Base-by-base conservation (phyloP, 305 asterid species). In the Solanum hybrid region DNA sequence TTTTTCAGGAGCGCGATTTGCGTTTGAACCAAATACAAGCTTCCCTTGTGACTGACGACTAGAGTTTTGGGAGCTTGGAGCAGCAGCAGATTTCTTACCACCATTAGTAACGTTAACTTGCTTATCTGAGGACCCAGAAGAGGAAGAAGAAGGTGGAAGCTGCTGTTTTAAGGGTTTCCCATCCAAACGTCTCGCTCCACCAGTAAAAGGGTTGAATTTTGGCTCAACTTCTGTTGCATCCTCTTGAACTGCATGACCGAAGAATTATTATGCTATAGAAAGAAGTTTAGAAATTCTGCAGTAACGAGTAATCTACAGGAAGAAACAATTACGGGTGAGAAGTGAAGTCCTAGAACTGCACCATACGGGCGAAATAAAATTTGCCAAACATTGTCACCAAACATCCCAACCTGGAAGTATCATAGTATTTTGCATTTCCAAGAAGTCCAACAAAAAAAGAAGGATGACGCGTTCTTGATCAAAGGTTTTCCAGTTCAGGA, bases 21-120 rank as follows among this genome's bases (percentile, higher is more conserved):
- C 88, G 89, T 94, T 97, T 40, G 99, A 93, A 79, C 99, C 99
- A 42, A 98, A 98, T 29, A 98, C 98, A 14, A 98, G 99, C 93
- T 96, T 98, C 71, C 99, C 99, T 85, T 94, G 98, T 77, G 96
- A 90, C 90, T 97, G 98, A 42, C 95, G 96, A 89, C 87, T 94
- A 71, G 93, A 46, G 87, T 92, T 92, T 88, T 95, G 98, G 56
- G 98, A 90, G 90, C 95, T 92, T 56, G 98, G 91, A n/a, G 94
- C 94, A 69, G 95, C 92, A 7, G 96, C 89, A 90, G 96, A 90
- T n/a, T 90, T 88, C 46, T 92, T 93, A 37, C 88, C 91, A 75
- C 92, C 93, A 89, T 80, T 88, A 31, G 96, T 79, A 82, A 29
- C 89, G 86, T 75, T 92, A 31, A 94, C 90, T 88, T 86, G 90